These are phyloP conservation scores for Phytopythium boreale DNA, from an alignment of 352 stramenopile genomes.

Conservation along the genomic window DNA sequence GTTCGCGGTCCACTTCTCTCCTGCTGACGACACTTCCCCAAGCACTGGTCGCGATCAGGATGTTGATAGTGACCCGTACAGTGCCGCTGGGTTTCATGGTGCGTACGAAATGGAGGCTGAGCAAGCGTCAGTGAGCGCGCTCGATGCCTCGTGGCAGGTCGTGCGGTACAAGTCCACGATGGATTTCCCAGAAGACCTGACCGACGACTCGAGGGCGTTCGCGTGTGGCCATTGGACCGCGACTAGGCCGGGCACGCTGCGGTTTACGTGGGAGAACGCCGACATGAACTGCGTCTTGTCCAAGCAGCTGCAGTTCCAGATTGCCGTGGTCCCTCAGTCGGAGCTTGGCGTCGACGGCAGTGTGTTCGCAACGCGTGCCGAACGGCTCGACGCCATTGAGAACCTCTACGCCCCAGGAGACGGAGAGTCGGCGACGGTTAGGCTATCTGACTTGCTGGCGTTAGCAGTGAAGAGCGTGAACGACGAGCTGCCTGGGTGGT, in stretches of 20 bases:
- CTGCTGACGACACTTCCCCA: not conserved
- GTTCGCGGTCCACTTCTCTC: slow-evolving; percentile 21
- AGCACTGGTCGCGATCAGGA: not conserved
- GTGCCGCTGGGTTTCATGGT: not conserved
- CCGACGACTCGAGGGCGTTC: slow-evolving; percentile 1
- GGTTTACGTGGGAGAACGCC: slow-evolving; percentile 42
- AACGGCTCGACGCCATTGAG: not conserved
- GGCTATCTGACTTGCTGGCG: not conserved
- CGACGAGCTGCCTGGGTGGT: not conserved
- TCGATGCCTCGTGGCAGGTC: slow-evolving; percentile 5
- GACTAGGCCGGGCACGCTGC: slow-evolving; percentile 17
- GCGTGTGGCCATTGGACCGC: slow-evolving; percentile 30
- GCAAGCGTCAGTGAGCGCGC: slow-evolving; percentile 5
- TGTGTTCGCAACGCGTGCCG: not conserved
- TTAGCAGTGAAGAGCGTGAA: not conserved
- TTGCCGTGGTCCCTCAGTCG: slow-evolving; percentile 12
- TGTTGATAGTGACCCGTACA: slow-evolving; percentile 22
- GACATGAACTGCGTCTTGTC: slow-evolving; percentile 43
- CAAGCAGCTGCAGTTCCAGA: slow-evolving; percentile 36
- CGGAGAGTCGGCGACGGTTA: not conserved
- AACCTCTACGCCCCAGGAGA: not conserved
- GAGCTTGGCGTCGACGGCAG: not conserved
- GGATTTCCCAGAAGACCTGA: slow-evolving; percentile 12
- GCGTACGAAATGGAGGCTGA: not conserved
- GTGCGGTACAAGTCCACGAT: slow-evolving; percentile 30